Evolutionary conservation across 352 stramenopile genomes (phyloP), one percentile per base, ranked within the genome.

Genomic region (Pythium utonaiense): DNA sequence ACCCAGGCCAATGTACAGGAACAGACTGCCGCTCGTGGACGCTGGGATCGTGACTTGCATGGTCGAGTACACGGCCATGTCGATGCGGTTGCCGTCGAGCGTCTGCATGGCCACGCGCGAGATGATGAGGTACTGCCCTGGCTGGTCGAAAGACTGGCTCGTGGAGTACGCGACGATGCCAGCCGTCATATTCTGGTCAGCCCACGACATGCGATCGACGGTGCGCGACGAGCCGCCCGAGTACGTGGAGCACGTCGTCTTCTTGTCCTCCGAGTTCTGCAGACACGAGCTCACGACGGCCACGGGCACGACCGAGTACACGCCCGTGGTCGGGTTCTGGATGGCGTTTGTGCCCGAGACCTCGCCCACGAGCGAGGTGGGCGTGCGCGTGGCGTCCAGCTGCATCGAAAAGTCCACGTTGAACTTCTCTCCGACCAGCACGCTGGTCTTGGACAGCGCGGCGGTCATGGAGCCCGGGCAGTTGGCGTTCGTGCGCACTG

Each of bases 41-140:
- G 61, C 67, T 0, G 75, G 57, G n/a, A 88, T 73, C 17, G 80
- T 73, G 25, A 88, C 83, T 10, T 73, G 73, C 31, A 91, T 63
- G 31, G 67, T 84, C 41, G 80, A 90, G 67, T 93, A 93, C 30
- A 93, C 84, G 14, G 83, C 83, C 80, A 91, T 89, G 45, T 93
- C 80, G 60, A 93, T 74, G 28, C 80, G 83, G 19, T 85, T 69
- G 16, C 83, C 83, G 60, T 93, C 83, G 27, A 80, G 69, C 25
- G 79, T 90, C 51, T 82, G 64, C 80, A 91, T 88, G 12, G 73
- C 79, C 31, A 89, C 75, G 19, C 79, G 80, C 12, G 78, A 86
- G 53, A 91, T 78, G 65, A 93, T 75, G 38, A 80, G 73, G 66
- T 87, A 91, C 48, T 80, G 60, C 3, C 83, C 83, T 3, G 79